Evolutionary conservation across 1,284 basidiomycete species (phyloP).

Genomic region (Amylostereum chailletii): DNA sequence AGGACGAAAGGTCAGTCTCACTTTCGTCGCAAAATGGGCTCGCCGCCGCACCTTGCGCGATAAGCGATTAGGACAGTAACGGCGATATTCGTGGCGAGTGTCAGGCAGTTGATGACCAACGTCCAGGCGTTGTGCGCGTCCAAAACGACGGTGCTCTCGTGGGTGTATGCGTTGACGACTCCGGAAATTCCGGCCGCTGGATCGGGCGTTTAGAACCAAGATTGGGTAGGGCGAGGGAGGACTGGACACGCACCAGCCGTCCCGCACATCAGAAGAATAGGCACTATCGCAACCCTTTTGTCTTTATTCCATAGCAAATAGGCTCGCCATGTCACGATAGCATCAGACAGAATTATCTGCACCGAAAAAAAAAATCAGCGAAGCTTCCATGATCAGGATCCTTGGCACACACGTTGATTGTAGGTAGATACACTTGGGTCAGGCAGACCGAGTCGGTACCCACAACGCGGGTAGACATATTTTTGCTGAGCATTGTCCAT

Average conservation of each 20-base stretch:
- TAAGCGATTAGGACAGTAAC: not conserved
- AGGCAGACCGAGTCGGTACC: slow-evolving; percentile 1
- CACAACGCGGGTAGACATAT: not conserved
- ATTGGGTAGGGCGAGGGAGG: not conserved
- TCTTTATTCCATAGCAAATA: slow-evolving; percentile 3
- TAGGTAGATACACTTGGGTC: slow-evolving; percentile 1
- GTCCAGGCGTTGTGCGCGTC: not conserved
- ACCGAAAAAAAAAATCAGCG: not conserved
- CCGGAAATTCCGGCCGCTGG: not conserved
- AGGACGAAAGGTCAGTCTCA: not conserved
- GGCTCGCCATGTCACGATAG: slow-evolving; percentile 1
- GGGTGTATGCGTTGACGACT: not conserved
- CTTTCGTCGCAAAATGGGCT: not conserved
- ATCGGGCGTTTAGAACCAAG: not conserved
- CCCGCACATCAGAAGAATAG: not conserved
- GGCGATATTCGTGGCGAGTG: slow-evolving; percentile 4
- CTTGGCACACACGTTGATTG: not conserved
- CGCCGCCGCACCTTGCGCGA: not conserved
- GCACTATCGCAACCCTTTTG: not conserved
- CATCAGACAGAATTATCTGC: slow-evolving; percentile 3
- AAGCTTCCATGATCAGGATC: not conserved
- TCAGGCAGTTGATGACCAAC: slow-evolving; percentile 4
- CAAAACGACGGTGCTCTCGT: not conserved
- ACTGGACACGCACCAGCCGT: not conserved
- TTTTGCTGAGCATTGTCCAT: not conserved